Evolutionary conservation across 805 yeast genomes (phyloP).

Genomic region (Wickerhamomyces queroliae): DNA sequence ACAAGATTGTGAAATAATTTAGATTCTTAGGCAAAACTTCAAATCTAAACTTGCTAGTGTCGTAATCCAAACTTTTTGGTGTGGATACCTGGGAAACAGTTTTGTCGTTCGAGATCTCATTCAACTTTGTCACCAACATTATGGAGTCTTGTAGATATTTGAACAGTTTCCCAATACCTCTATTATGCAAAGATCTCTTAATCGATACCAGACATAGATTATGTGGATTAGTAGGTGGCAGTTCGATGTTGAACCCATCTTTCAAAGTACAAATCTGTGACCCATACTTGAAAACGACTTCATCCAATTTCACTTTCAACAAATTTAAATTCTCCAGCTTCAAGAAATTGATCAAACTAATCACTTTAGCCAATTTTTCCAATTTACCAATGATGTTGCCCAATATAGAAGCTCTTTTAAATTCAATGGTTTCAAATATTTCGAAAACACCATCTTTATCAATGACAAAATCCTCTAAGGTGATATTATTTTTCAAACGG

Average conservation of each 20-base stretch:
- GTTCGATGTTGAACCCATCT: slow-evolving; percentile 16
- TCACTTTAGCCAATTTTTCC: slow-evolving; percentile 17
- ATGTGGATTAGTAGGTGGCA: slow-evolving; percentile 20
- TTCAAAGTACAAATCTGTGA: slow-evolving; percentile 17
- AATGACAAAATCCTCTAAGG: slow-evolving; percentile 14
- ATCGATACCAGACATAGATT: slow-evolving; percentile 18
- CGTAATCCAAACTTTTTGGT: neutral
- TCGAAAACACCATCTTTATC: slow-evolving; percentile 16
- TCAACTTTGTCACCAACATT: slow-evolving; percentile 12
- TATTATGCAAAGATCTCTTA: slow-evolving; percentile 12
- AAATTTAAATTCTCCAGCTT: slow-evolving; percentile 15
- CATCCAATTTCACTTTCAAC: slow-evolving; percentile 19
- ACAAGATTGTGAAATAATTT: slow-evolving; percentile 1
- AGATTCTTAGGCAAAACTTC: slow-evolving; percentile 3
- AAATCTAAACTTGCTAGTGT: neutral
- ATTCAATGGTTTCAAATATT: slow-evolving; percentile 13
- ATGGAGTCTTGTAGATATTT: slow-evolving; percentile 18
- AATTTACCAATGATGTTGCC: slow-evolving; percentile 13
- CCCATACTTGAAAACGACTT: slow-evolving; percentile 22
- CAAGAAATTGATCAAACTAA: slow-evolving; percentile 19
- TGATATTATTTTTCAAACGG: slow-evolving; percentile 17
- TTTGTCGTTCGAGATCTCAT: slow-evolving; percentile 7
- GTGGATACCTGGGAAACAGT: neutral
- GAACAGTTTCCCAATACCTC: slow-evolving; percentile 17
- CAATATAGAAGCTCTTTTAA: slow-evolving; percentile 11